Conservation (phyloP, 192 early-diverging fungal genomes). For the Chytriomyces sp. region DNA sequence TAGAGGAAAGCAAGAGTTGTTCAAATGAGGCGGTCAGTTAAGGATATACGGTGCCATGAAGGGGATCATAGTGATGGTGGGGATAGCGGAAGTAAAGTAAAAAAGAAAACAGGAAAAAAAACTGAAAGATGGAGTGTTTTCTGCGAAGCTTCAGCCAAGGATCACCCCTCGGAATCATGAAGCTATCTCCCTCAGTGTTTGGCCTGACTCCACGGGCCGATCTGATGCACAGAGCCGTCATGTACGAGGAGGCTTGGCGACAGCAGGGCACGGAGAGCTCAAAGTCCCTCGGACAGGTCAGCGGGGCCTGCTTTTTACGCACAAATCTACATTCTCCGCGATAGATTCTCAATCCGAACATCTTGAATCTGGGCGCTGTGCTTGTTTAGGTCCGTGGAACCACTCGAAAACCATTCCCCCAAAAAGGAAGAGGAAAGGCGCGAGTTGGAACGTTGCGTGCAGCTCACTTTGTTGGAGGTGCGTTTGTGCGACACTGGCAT, state of each 20-base stretch:
- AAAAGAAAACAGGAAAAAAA: background rate
- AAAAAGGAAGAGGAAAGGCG: slow-evolving; percentile 94
- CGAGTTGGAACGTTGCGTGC: slow-evolving; percentile 82
- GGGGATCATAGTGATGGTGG: too few species aligned
- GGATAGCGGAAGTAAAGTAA: too few species aligned
- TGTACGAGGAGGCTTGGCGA: slow-evolving; percentile 82
- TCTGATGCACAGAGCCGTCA: slow-evolving; percentile 81
- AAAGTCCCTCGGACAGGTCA: slow-evolving; percentile 79
- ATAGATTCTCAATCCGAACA: too few species aligned
- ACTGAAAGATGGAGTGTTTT: background rate
- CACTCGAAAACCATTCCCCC: slow-evolving; percentile 79
- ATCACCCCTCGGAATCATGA: slow-evolving; percentile 5
- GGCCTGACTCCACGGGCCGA: slow-evolving; percentile 61
- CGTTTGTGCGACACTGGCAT: background rate
- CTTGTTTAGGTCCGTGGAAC: slow-evolving; percentile 61
- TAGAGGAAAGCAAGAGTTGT: too few species aligned
- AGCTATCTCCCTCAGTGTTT: background rate
- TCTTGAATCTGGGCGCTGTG: too few species aligned
- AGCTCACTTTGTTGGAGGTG: slow-evolving; percentile 88
- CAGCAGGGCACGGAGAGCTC: slow-evolving; percentile 85
- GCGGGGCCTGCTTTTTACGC: too few species aligned
- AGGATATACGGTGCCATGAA: too few species aligned
- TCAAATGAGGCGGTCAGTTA: too few species aligned
- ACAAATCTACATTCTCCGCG: too few species aligned
- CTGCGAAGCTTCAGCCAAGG: slow-evolving; percentile 17